Evolutionary conservation across 2,329 filamentous ascomycete species (phyloP).

Genomic region (Metarhizium rileyi): DNA sequence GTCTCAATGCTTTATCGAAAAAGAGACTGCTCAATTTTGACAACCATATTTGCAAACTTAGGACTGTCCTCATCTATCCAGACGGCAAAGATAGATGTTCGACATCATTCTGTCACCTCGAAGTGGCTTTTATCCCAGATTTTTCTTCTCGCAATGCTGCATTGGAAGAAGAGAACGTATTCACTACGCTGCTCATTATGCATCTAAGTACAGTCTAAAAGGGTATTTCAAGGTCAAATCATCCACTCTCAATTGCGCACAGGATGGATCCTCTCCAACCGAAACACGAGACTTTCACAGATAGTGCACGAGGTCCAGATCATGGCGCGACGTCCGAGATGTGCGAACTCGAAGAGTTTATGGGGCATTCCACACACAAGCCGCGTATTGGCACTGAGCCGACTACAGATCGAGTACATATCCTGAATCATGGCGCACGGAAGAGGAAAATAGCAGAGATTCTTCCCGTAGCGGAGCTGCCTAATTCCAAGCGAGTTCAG

Average conservation of each 20-base stretch:
- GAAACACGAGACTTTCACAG: background rate
- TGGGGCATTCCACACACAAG: background rate
- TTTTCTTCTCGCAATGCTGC: background rate
- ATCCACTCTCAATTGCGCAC: background rate
- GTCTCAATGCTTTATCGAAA: background rate
- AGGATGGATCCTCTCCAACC: background rate
- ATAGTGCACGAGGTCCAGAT: background rate
- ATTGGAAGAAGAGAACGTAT: background rate
- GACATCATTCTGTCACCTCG: background rate
- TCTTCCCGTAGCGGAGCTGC: background rate
- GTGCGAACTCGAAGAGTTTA: background rate
- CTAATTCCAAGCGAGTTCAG: constrained; percentile 7
- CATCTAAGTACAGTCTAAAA: background rate
- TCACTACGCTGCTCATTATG: background rate
- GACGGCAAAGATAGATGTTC: background rate
- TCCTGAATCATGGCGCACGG: background rate
- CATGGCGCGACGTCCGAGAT: background rate
- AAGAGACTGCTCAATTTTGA: background rate
- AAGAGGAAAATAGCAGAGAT: background rate
- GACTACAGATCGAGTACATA: background rate
- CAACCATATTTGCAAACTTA: background rate
- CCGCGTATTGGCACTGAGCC: background rate
- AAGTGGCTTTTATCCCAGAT: background rate
- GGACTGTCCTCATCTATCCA: background rate
- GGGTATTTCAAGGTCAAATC: background rate